Evolutionary conservation across 2,329 filamentous ascomycete genomes (phyloP), one percentile per base, ranked within the genome.

Genomic region (Geoglossum cookeanum): DNA sequence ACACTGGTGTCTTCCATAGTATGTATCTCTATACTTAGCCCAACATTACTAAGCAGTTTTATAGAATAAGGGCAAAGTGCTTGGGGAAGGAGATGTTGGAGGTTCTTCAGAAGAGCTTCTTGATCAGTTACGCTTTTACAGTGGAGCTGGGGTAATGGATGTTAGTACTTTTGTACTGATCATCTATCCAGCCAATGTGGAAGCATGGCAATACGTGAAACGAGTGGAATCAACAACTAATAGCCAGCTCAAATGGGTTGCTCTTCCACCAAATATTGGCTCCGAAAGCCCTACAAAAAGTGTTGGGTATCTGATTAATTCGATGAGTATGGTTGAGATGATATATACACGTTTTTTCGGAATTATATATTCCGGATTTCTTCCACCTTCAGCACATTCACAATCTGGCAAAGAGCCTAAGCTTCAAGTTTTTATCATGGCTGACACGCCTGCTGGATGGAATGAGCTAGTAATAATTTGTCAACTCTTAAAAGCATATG

Each of bases 171-270:
- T 57, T 22, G 17, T 33, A 3, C 5, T 57, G 42, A 15, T 57
- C 1, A 3, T 57, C 4, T 57, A 57, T 51, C 55, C 55, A 22
- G 45, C 47, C 11, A 51, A 51, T 29, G 37, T 35, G 13, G 55
- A 57, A 37, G 17, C 55, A 3, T 57, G 55, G 55, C 22, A 48
- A 9, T 57, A 35, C 32, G n/a, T 57, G 15, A 51, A 57, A 32
- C 55, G 27, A 3, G 9, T 11, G n/a, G 3, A 30, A 9, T 4
- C 8, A 35, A 13, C 29, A 13, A 52, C 15, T 7, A 13, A 3
- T 13, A 33, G 48, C 22, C 30, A 53, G 11, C 49, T 53, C 5
- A 53, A 17, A 17, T 53, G 49, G 49, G 15, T 37, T 32, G 13
- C 29, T 13, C 37, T 53, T n/a, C 8, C 15, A 13, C 29, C 17